Evolutionary conservation across 768 basidiomycete genomes (phyloP), one percentile per base, ranked within the genome.

Genomic region (Termitomyces sp.): DNA sequence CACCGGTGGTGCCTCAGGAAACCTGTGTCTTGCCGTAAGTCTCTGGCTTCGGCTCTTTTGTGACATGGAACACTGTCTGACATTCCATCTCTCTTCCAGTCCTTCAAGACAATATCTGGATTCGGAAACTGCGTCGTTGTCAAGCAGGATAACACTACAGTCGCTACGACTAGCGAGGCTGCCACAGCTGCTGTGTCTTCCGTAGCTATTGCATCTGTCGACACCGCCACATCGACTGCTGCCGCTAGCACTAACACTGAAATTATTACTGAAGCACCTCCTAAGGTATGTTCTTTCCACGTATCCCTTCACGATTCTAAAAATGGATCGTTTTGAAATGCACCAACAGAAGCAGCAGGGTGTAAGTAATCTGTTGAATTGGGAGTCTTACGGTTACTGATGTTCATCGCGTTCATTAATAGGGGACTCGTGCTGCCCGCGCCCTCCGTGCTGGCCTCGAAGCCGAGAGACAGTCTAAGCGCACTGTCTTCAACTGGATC

Each of bases 41-140:
- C 9, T 54, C 29, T 47, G 25, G 5, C 19, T 35, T 2, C 34
- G 12, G 0, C 8, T 29, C 11, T 29, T 38, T 29, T 12, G 5
- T 21, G n/a, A 10, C 12, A 34, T 31, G 17, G 1, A 2, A 27
- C 37, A 41, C 23, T 27, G 34, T 38, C 29, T 34, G 34, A 21
- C 35, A 43, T 54, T 41, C 27, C 25, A 23, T 31, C n/a, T 43
- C 17, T 34, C 17, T 9, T 54, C 9, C 51, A 75, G 69, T 76
- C 78, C 29, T 79, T 84, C 62, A 74, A 68, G 42, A 79, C 80
- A 19, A 66, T 77, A 19, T 75, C 73, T 23, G 77, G 79, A 29
- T 83, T 82, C 66, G 82, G 82, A 53, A 83, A 81, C 65, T 84
- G 82, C 56, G 75, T 78, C 11, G 80, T 75, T 32, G 78, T 83